Base-by-base conservation (phyloP, 2,329 filamentous ascomycete genomes). In the Curvularia spicifera region DNA sequence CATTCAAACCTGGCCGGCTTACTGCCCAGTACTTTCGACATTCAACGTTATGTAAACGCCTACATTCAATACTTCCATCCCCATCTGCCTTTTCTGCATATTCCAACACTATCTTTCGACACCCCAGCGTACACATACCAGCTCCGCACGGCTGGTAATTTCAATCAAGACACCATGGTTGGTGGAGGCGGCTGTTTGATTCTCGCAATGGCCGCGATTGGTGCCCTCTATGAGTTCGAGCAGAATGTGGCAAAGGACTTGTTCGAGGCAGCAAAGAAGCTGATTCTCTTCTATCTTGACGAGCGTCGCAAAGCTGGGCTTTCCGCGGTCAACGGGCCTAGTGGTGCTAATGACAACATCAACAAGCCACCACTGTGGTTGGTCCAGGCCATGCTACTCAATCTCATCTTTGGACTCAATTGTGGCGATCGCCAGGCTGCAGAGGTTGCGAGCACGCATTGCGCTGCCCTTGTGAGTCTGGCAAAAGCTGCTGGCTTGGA, bases 341-440 rank as follows among this genome's bases (percentile, higher is more conserved):
- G 77, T 58, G 79, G 83, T 44, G 69, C 72, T 6, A 76, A 76
- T 42, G 89, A 91, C 57, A 84, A 84, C 49, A 83, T 87, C 15
- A 84, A 87, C 39, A 94, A 86, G 53, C 87, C 93, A 2, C 94
- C 94, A 0, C 83, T 97, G 40, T 98, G 94, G 93, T 84, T 99
- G 26, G 93, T 98, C 15, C 95, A 98, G 77, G 92, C 94, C 0
- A 98, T 98, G 94, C 82, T 98, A 8, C 83, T 99, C 50, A 98
- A 97, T 73, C 91, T 98, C 37, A 91, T 97, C 15, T 98, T 97
- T 73, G 94, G 94, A 13, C 91, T 97, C 76, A 96, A 96, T 66
- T 96, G 93, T 74, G 92, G 91, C 37, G 94, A 98, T 75, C 94
- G 96, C 79, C 89, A 88, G 53, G 90, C 92, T 22, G 92, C 91